phyloP scores from a whole-genome alignment of 2,329 filamentous ascomycete genomes.

The Acephala macrosclerotiorum region DNA sequence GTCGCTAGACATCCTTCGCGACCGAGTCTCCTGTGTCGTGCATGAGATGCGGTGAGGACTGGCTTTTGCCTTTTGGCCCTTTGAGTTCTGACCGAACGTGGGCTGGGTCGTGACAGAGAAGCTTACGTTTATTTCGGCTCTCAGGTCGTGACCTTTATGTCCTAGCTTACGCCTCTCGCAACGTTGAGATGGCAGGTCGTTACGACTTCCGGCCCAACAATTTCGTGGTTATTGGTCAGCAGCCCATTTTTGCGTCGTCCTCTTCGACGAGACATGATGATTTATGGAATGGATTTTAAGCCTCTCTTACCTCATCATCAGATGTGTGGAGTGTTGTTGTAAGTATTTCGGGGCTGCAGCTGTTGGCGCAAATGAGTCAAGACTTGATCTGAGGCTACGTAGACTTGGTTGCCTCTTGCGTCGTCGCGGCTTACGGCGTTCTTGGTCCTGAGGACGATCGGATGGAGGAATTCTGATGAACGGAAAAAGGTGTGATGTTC shows the following conservation, averaged over 20 bases:
- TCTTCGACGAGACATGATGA: not conserved
- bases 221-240: not conserved
- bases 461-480: not conserved
- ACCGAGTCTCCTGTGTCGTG: not conserved
- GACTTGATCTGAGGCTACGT: not conserved
- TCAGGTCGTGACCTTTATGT: not conserved
- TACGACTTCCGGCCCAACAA: not conserved
- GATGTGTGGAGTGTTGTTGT: not conserved
- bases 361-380: not conserved
- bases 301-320: constrained; percentile 4
- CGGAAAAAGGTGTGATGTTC: not conserved
- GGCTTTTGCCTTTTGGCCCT: not conserved
- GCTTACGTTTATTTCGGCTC: not conserved
- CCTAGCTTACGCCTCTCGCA: not conserved
- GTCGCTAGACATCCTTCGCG: not conserved
- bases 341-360: not conserved
- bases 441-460: not conserved
- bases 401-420: not conserved
- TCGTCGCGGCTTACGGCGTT: constrained; percentile 1
- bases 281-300: not conserved
- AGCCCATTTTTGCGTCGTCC: not conserved
- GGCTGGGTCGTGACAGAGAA: not conserved
- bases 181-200: constrained; percentile 1
- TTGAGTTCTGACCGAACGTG: too few species aligned
- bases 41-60: not conserved